Evolutionary conservation across 1,284 basidiomycete genomes (phyloP), one percentile per base, ranked within the genome.

Genomic region (Puccinia triticina): DNA sequence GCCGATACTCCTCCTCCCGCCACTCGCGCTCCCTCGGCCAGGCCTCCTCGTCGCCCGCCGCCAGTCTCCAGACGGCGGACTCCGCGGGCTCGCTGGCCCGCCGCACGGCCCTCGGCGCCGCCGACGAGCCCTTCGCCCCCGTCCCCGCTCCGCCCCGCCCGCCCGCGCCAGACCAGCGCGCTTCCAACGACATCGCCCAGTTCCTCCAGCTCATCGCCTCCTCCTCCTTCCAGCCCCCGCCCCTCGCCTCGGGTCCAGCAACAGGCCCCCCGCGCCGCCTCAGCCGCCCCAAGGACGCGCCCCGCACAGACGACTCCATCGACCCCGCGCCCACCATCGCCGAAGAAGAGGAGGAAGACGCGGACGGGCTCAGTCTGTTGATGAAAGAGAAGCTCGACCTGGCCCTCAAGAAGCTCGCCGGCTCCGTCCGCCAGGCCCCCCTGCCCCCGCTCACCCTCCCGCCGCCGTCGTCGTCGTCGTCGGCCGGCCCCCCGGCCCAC

Each of bases 1-100:
- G 80, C 43, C 50, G 80, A 8, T 82, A 82, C 59, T 82, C 80
- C 21, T 82, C 80, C 8, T 75, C 71, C 18, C 80, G 80, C 7
- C 55, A 82, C 46, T 81, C 78, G n/a, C 66, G 78, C n/a, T 72
- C 66, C 10, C 64, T 72, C 26, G 78, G 78, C 34, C 78, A 81
- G 57, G 46, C 46, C 29, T 75, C 73, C 0, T 67, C 61, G 29
- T 73, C 69, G 10, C 69, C 40, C 16, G 67, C 37, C 11, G 57
- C 64, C 12, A 75, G 73, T 34, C 43, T 75, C 37, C 16, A n/a
- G 1, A 75, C 73, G 2, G 53, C 16, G 18, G 73, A 75, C 23
- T 79, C 66, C 4, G 74, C 40, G 14, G 64, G 64, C 32, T 81
- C 78, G 1, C 59, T 81, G 1, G 69, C 69, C 16, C n/a, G 66